Evolutionary conservation across 106 monocot genomes (phyloP).

Genomic region (Phalaenopsis aphrodite): DNA sequence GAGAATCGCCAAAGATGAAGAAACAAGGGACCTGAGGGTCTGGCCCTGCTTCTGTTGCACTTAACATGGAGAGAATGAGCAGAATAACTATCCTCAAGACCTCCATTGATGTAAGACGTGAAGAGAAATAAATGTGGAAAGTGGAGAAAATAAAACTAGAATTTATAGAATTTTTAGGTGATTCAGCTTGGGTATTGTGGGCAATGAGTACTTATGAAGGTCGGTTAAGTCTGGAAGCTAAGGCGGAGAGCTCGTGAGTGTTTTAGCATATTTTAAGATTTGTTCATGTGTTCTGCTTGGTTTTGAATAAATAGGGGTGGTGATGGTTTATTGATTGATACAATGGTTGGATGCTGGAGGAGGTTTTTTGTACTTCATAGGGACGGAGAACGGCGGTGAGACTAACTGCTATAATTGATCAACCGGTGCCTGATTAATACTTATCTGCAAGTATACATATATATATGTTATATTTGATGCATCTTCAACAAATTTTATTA

Average conservation of each 20-base stretch:
- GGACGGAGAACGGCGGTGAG: background rate
- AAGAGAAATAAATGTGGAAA: background rate
- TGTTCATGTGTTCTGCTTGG: background rate
- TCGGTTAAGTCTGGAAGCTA: background rate
- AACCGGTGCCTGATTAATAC: too few species aligned
- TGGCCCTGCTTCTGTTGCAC: constrained; percentile 5
- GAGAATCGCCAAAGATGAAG: constrained; percentile 83
- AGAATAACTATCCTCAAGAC: background rate
- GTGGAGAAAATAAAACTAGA: background rate
- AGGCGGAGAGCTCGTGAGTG: background rate
- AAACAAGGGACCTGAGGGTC: constrained; percentile 60
- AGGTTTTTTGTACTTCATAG: background rate
- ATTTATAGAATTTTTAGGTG: background rate
- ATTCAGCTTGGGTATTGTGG: background rate
- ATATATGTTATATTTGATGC: too few species aligned
- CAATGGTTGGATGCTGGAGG: background rate
- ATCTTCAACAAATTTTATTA: too few species aligned
- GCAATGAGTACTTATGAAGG: background rate
- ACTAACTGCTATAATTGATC: background rate
- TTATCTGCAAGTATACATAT: too few species aligned
- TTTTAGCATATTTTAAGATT: background rate
- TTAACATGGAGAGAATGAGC: background rate
- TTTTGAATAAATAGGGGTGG: background rate
- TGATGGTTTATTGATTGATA: background rate
- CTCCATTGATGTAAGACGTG: background rate